Percentiles rank a stretch among this genome's conserved stretches.
phyloP scores from a whole-genome alignment of 2,329 filamentous ascomycete genomes.

The Simplicillium sp. region DNA sequence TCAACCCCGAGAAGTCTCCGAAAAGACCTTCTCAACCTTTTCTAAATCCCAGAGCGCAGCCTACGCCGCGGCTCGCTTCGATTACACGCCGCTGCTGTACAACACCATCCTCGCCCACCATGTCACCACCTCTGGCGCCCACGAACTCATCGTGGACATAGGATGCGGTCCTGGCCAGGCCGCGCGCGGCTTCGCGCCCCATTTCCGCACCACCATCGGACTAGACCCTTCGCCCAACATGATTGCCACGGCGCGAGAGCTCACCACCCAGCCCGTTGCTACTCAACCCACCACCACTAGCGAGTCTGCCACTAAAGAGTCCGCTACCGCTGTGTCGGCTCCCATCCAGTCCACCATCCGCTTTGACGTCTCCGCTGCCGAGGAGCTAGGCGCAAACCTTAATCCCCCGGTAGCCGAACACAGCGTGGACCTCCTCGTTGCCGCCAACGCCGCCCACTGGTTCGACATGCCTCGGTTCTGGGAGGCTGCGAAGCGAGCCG shows the following conservation, averaged over 20 bases:
- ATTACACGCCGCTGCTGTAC: constrained; percentile 37
- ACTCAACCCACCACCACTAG: no score
- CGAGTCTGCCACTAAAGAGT: no score
- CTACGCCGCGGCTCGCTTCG: constrained; percentile 31
- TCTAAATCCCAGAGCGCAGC: constrained; percentile 25
- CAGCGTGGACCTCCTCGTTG: constrained; percentile 39
- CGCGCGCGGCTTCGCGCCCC: constrained; percentile 30
- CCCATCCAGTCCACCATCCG: constrained; percentile 19
- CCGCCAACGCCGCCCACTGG: constrained; percentile 46
- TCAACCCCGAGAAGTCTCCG: neutral
- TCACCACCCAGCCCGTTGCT: no score
- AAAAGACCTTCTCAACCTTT: constrained; percentile 11
- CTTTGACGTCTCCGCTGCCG: constrained; percentile 33
- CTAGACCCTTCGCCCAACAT: constrained; percentile 43
- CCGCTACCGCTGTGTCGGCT: constrained; percentile 17
- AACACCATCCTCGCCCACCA: constrained; percentile 36
- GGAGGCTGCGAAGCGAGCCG: constrained; percentile 29
- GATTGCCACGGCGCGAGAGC: constrained; percentile 31
- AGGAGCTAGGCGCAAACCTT: constrained; percentile 26
- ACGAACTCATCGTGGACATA: constrained; percentile 36
- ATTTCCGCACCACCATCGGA: constrained; percentile 36
- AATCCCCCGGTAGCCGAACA: constrained; percentile 17
- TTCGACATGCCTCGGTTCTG: constrained; percentile 46
- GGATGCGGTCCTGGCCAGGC: constrained; percentile 48
- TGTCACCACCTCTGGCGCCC: constrained; percentile 29